Evolutionary conservation across 2,329 filamentous ascomycete species (phyloP), one percentile per base, ranked within the genome.

Genomic region (Chrysoporthe austroafricana): DNA sequence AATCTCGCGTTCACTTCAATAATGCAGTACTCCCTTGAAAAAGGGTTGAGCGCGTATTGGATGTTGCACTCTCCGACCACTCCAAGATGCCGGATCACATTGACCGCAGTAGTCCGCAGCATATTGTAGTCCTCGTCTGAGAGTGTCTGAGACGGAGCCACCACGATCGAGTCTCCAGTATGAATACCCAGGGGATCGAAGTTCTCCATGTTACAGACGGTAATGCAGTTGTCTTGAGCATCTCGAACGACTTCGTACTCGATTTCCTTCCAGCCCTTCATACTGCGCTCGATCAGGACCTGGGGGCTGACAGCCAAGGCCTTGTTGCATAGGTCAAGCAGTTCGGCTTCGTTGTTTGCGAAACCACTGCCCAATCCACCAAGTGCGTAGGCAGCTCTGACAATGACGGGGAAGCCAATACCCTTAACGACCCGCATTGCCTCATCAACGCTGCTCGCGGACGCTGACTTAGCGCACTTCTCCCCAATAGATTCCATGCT

Each of bases 181-280:
- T 99, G 96, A 66, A 97, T 96, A 76, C 96, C 96, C 48, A 99
- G 88, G 72, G 96, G 96, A 77, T 98, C 96, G 75, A 98, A 98
- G 86, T 98, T 98, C 81, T 97, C 93, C 93, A 96, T 96, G 84
- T 96, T 98, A 86, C 95, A 98, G 74, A 98, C 95, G 3, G 95
- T 98, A 76, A 98, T 98, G 79, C 96, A 98, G 87, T 99, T 99
- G 86, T 98, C 96, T 79, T 92, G 90, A 64, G 93, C 95, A 80
- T 99, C 96, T 74, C 96, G 92, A 71, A 98, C 96, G 67, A 98
- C 96, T 81, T 98, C 96, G 77, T 98, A 99, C 81, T 99, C 96
- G 62, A 97, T 91, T 81, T 99, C 96, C 83, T 99, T 99, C 96
- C 96, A 99, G 69, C 96, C 96, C 84, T 98, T 98, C 95, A 99